These are phyloP conservation scores for Potentilla sterilis DNA, from an alignment of 306 rosid species.

Conservation along the genomic window DNA sequence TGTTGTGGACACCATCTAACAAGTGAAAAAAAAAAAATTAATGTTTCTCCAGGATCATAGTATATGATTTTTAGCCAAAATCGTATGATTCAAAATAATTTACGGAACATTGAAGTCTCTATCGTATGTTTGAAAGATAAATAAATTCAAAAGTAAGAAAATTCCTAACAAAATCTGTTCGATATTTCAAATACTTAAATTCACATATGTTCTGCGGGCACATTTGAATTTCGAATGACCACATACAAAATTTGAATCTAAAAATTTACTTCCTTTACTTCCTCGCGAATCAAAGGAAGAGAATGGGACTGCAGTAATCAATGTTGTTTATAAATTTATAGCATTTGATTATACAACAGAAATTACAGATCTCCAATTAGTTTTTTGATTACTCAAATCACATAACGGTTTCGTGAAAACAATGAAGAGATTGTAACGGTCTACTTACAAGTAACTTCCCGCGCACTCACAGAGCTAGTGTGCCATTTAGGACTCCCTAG, in stretches of 20 bases:
- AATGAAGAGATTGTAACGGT: conserved; percentile 12
- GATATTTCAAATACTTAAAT: too few species aligned
- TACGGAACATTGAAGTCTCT: not conserved
- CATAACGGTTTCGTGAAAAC: not conserved
- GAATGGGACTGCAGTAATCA: not conserved
- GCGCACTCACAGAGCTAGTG: not conserved
- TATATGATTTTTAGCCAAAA: too few species aligned
- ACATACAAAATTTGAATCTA: not conserved
- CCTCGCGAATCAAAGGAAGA: not conserved
- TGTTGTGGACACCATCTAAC: too few species aligned
- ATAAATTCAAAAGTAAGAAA: too few species aligned
- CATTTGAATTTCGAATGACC: not conserved
- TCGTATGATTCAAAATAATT: too few species aligned
- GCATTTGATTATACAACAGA: not conserved
- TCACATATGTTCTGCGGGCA: too few species aligned
- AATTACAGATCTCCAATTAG: conserved; percentile 11
- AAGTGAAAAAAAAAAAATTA: too few species aligned
- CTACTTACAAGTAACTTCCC: not conserved
- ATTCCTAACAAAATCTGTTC: too few species aligned
- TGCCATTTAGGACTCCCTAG: not conserved
- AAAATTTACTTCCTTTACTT: not conserved
- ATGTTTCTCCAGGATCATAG: too few species aligned
- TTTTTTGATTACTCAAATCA: not conserved
- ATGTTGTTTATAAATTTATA: not conserved
- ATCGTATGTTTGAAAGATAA: too few species aligned